These are phyloP conservation scores for Leishmania turanica DNA, from an alignment of 208 protist species.

Conservation along the genomic window DNA sequence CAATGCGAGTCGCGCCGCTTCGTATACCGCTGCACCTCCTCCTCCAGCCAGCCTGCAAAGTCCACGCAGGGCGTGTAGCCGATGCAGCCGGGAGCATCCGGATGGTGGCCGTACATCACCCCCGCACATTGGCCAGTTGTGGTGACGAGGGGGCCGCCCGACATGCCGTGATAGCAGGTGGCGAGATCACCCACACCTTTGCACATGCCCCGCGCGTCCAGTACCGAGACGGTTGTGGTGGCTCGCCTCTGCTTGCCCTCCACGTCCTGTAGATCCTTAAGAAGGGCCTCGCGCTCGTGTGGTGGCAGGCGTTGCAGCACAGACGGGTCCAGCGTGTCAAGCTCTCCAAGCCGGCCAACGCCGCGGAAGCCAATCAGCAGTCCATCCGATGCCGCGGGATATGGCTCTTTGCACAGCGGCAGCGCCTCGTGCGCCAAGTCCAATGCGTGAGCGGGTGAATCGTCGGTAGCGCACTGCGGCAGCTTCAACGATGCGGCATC, in stretches of 20 bases:
- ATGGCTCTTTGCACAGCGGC: constrained; percentile 10
- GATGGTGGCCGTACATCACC: constrained; percentile 76
- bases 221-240: constrained; percentile 35
- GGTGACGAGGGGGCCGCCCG: constrained; percentile 60
- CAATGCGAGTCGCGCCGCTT: not conserved
- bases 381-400: constrained; percentile 10
- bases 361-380: constrained; percentile 64
- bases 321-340: constrained; percentile 78
- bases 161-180: constrained; percentile 84
- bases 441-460: not conserved
- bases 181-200: constrained; percentile 30
- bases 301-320: constrained; percentile 57
- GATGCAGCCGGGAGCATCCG: constrained; percentile 40
- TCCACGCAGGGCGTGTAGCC: constrained; percentile 58
- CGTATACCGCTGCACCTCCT: constrained; percentile 12
- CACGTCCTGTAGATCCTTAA: constrained; percentile 55
- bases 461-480: not conserved
- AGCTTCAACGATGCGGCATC: not conserved
- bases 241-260: constrained; percentile 61
- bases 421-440: constrained; percentile 2
- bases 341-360: constrained; percentile 53
- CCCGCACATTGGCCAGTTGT: constrained; percentile 44
- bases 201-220: constrained; percentile 61
- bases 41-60: constrained; percentile 46
- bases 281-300: constrained; percentile 47